Evolutionary conservation across 257 asterid genomes (phyloP).

Genomic region (Orobanche coerulescens): DNA sequence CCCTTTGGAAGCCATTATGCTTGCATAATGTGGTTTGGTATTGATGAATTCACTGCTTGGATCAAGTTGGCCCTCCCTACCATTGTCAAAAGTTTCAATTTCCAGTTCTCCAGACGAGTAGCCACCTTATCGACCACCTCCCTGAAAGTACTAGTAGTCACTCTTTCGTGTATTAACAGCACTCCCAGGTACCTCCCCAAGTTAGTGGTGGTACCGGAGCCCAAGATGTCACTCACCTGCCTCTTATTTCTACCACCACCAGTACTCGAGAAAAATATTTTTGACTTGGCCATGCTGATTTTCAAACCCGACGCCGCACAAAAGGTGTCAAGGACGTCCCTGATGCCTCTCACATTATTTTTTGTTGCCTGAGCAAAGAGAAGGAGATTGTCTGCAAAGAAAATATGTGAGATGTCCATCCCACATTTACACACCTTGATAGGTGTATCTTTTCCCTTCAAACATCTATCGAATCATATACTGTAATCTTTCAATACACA

Average conservation of each 20-base stretch:
- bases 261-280: neutral
- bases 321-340: neutral
- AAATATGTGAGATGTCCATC: neutral
- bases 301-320: neutral
- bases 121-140: neutral
- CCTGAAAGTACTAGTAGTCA: neutral
- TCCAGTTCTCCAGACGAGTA: neutral
- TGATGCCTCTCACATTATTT: neutral
- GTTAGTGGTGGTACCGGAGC: neutral
- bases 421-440: neutral
- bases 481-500: too few species aligned
- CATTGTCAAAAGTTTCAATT: too few species aligned
- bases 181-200: neutral
- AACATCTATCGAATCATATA: neutral
- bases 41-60: neutral
- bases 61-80: neutral
- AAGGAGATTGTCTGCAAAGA: too few species aligned
- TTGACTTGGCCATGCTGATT: neutral
- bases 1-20: neutral
- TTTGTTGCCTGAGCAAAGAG: neutral
- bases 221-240: neutral
- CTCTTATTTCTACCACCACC: neutral
- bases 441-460: neutral
- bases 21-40: neutral
- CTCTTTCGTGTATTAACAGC: neutral